phyloP scores from a whole-genome alignment of 805 yeast species.

The Barnettozyma sp. region DNA sequence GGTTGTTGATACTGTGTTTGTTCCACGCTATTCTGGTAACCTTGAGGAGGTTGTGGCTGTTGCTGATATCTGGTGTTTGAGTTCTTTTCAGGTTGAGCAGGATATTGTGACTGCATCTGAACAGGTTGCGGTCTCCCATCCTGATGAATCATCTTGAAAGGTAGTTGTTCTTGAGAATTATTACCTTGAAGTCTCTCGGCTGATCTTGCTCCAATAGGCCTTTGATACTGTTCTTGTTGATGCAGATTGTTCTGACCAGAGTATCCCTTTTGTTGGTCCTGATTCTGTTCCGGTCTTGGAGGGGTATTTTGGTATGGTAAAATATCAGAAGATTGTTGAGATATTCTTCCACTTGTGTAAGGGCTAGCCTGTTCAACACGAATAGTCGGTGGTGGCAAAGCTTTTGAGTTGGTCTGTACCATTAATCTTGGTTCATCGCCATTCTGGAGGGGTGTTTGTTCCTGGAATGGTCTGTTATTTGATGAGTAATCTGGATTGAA shows the following conservation, averaged over 20 bases:
- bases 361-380: constrained; percentile 16
- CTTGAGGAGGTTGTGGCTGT: constrained; percentile 3
- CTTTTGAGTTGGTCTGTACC: constrained; percentile 14
- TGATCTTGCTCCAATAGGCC: constrained; percentile 19
- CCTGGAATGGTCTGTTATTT: constrained; percentile 4
- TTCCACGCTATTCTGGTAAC: not conserved
- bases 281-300: not conserved
- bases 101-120: constrained; percentile 5
- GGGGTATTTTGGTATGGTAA: constrained; percentile 5
- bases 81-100: constrained; percentile 4
- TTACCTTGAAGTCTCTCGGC: constrained; percentile 20
- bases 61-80: constrained; percentile 7
- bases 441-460: constrained; percentile 1
- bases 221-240: constrained; percentile 9
- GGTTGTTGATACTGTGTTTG: constrained; percentile 4
- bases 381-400: constrained; percentile 12
- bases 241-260: constrained; percentile 2
- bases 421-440: constrained; percentile 11
- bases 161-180: constrained; percentile 14
- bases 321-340: constrained; percentile 12
- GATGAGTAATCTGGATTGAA: constrained; percentile 26
- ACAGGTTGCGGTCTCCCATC: constrained; percentile 5
- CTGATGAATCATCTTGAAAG: not conserved
- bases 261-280: constrained; percentile 2
- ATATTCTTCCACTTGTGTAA: constrained; percentile 22